phyloP scores from a whole-genome alignment of 148 eudicot genomes.

The Cornus kousa region DNA sequence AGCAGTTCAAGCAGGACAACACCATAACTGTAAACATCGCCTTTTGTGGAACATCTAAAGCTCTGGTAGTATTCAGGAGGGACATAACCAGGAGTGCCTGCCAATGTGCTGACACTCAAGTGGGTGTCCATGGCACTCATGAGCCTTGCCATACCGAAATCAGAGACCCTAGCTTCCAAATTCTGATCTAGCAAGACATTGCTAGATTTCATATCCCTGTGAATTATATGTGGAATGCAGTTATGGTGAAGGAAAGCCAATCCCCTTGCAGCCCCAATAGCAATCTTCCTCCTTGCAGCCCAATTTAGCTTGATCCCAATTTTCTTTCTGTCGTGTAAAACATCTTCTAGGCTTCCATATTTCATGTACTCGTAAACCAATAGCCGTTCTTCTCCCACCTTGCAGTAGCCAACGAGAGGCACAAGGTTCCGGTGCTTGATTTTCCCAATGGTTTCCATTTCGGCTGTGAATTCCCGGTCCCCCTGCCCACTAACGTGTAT shows the following conservation, averaged over 20 bases:
- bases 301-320: constrained; percentile 68
- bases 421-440: constrained; percentile 86
- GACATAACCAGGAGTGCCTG: constrained; percentile 90
- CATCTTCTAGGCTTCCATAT: constrained; percentile 83
- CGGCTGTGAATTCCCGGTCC: constrained; percentile 82
- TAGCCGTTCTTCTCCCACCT: constrained; percentile 86
- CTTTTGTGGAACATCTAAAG: constrained; percentile 70
- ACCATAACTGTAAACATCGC: constrained; percentile 92
- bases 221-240: constrained; percentile 85
- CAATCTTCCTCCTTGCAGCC: constrained; percentile 72
- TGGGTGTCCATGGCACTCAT: constrained; percentile 93
- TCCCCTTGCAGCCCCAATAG: constrained; percentile 84
- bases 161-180: constrained; percentile 79
- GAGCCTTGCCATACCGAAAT: constrained; percentile 92
- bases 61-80: constrained; percentile 87
- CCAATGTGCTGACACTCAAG: constrained; percentile 84
- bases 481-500: constrained; percentile 88
- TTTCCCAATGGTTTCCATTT: constrained; percentile 94
- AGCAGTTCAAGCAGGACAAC: constrained; percentile 82
- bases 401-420: constrained; percentile 84
- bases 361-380: constrained; percentile 93
- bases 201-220: constrained; percentile 93
- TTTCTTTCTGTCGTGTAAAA: constrained; percentile 59
- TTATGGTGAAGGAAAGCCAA: constrained; percentile 86
- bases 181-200: constrained; percentile 78